Conservation (phyloP, 352 stramenopile species). For the Phytopythium kandeliae region DNA sequence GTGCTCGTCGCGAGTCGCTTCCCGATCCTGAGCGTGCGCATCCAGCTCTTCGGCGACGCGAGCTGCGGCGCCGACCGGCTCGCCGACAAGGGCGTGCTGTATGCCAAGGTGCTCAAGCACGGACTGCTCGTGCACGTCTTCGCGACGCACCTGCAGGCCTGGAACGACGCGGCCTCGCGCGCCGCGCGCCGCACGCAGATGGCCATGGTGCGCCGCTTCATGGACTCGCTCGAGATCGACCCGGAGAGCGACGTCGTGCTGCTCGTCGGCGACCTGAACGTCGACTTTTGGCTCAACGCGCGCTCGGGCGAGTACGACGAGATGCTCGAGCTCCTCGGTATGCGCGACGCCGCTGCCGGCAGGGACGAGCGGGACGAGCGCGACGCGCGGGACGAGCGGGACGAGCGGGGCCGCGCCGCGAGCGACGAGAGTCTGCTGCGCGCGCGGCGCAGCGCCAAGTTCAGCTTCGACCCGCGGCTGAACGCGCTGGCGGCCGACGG, state of each 20-base stretch:
- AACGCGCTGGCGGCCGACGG: constrained; percentile 62
- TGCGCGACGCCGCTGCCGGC: constrained; percentile 37
- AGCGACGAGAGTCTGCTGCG: constrained; percentile 5
- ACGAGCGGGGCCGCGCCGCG: neutral
- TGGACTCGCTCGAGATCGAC: constrained; percentile 53
- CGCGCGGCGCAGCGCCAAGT: constrained; percentile 37
- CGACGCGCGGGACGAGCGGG: constrained; percentile 14
- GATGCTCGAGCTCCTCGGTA: constrained; percentile 64
- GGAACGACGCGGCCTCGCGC: constrained; percentile 57
- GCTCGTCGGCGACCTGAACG: constrained; percentile 66
- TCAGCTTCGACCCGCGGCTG: constrained; percentile 67
- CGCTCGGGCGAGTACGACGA: constrained; percentile 75
- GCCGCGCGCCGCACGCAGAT: constrained; percentile 61
- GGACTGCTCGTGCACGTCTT: constrained; percentile 70
- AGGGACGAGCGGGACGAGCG: constrained; percentile 8
- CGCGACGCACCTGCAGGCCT: constrained; percentile 69
- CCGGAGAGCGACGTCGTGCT: constrained; percentile 50
- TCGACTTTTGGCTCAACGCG: constrained; percentile 74
- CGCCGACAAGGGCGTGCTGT: constrained; percentile 73
- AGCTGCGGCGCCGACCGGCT: constrained; percentile 59
- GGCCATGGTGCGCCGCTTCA: constrained; percentile 52
- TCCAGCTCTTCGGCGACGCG: constrained; percentile 66
- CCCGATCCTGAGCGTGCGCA: constrained; percentile 62
- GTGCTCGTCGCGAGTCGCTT: constrained; percentile 68
- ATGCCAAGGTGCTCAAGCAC: constrained; percentile 79